A percentile compares a stretch with the other conserved stretches of the same genome.
These are phyloP conservation scores for Cytospora leucostoma DNA, from an alignment of 2,329 filamentous ascomycete genomes.

Conservation along the genomic window DNA sequence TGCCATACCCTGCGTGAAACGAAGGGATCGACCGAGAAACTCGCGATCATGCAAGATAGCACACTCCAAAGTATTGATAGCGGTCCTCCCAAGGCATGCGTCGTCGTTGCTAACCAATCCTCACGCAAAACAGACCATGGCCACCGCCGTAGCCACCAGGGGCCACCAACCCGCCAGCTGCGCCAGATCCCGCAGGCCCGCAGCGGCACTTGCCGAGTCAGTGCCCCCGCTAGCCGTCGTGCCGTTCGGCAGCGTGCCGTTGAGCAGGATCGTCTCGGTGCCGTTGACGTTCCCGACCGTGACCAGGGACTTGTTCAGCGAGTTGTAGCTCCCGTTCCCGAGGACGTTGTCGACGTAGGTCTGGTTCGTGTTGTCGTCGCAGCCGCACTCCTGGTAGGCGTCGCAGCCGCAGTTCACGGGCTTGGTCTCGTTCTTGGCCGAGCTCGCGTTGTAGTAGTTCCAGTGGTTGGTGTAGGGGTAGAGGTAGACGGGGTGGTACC, in stretches of 20 bases:
- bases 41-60: neutral
- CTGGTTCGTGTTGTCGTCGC: conserved; percentile 66
- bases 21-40: neutral
- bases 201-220: conserved; percentile 42
- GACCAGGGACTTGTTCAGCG: conserved; percentile 63
- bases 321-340: conserved; percentile 62
- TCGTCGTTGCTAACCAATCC: neutral
- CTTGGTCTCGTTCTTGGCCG: conserved; percentile 57
- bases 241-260: conserved; percentile 73
- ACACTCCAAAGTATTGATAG: neutral
- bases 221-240: conserved; percentile 56
- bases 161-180: conserved; percentile 54
- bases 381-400: conserved; percentile 59
- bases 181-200: conserved; percentile 37
- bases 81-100: neutral
- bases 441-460: conserved; percentile 52
- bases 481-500: conserved; percentile 64
- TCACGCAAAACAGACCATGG: conserved; percentile 48
- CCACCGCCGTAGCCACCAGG: conserved; percentile 45
- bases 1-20: too few species aligned
- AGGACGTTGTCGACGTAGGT: conserved; percentile 63
- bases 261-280: conserved; percentile 66
- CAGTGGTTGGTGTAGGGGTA: conserved; percentile 57
- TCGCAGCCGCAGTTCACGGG: conserved; percentile 65
- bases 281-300: conserved; percentile 64